Percentiles rank a stretch among this genome's conserved stretches.
Conservation (phyloP, 1,284 basidiomycete species). For the Rhodotorula sp. region DNA sequence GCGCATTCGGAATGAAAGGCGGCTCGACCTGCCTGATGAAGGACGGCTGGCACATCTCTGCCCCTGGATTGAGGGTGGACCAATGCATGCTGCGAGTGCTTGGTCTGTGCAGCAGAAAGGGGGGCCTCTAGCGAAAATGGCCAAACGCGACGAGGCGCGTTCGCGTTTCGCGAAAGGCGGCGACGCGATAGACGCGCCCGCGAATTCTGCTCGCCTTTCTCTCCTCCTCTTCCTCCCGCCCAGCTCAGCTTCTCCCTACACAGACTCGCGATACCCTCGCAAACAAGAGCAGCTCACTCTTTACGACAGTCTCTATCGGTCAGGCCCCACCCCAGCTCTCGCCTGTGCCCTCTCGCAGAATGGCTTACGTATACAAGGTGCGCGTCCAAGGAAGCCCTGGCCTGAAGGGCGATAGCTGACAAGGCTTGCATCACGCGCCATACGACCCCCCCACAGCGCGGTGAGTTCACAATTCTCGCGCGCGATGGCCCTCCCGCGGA, state of each 20-base stretch:
- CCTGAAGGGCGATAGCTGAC: slow-evolving; percentile 6
- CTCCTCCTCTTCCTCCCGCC: neutral
- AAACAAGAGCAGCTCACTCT: neutral
- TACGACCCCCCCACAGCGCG: slow-evolving; percentile 20
- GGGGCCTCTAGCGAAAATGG: too few species aligned
- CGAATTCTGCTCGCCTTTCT: neutral
- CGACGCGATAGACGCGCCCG: neutral
- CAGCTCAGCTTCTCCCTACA: neutral
- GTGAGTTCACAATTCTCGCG: slow-evolving; percentile 8
- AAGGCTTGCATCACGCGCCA: neutral
- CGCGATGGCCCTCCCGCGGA: neutral
- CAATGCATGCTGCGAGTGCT: too few species aligned
- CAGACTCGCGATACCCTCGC: neutral
- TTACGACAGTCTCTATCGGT: neutral
- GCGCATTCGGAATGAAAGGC: too few species aligned
- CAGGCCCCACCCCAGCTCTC: neutral
- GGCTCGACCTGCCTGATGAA: too few species aligned
- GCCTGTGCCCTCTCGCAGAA: neutral
- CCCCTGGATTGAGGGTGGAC: too few species aligned
- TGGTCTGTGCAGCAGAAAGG: too few species aligned
- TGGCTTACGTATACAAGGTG: slow-evolving; percentile 42
- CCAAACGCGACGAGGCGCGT: slow-evolving; percentile 10
- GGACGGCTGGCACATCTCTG: too few species aligned
- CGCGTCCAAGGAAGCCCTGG: neutral
- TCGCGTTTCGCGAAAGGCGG: neutral